phyloP scores from a whole-genome alignment of 129 eudicot genomes.

The Pittosporum tobira region DNA sequence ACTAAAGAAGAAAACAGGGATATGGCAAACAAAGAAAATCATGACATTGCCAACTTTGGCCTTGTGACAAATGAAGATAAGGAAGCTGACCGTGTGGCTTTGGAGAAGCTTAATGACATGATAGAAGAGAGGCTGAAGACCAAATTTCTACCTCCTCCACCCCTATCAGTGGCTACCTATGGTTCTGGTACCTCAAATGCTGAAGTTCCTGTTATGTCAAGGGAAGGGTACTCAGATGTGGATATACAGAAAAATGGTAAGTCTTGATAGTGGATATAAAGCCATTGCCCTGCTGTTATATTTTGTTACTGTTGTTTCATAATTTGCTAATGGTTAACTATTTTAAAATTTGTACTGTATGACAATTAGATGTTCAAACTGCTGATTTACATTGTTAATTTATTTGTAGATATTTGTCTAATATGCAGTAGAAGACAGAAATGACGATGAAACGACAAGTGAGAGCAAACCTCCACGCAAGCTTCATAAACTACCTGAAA shows the following conservation, averaged over 20 bases:
- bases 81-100: slow-evolving; percentile 69
- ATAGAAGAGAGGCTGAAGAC: slow-evolving; percentile 84
- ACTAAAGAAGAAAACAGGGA: slow-evolving; percentile 35
- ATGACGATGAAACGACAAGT: slow-evolving; percentile 64
- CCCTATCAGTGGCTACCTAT: slow-evolving; percentile 36
- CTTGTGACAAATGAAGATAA: slow-evolving; percentile 83
- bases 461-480: slow-evolving; percentile 50
- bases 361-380: slow-evolving; percentile 7
- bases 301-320: neutral
- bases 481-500: slow-evolving; percentile 50
- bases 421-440: slow-evolving; percentile 50
- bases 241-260: slow-evolving; percentile 49
- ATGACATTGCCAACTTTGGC: slow-evolving; percentile 51
- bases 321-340: neutral
- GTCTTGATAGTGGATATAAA: slow-evolving; percentile 4
- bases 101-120: slow-evolving; percentile 51
- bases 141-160: slow-evolving; percentile 93
- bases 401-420: too few relatives aligned
- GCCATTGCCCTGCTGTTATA: neutral
- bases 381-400: neutral
- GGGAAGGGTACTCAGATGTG: slow-evolving; percentile 58
- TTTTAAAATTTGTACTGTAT: neutral
- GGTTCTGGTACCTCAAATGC: slow-evolving; percentile 36
- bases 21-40: slow-evolving; percentile 36
- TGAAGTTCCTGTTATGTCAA: slow-evolving; percentile 53